These are phyloP conservation scores for Bretschneidera sinensis DNA, from an alignment of 345 rosid species.

Conservation along the genomic window DNA sequence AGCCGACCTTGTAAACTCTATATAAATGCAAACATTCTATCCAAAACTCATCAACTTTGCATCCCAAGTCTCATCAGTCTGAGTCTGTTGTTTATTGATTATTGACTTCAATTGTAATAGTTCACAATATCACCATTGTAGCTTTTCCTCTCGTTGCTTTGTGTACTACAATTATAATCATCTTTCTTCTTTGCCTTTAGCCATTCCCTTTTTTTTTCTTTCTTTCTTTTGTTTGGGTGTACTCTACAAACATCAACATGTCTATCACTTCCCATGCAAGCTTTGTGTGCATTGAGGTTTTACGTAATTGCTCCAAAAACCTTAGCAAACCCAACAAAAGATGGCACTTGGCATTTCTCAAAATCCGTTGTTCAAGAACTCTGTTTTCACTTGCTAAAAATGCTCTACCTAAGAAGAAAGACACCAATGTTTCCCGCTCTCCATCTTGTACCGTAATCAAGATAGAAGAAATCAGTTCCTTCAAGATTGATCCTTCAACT, in stretches of 20 bases:
- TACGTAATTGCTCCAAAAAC: constrained; percentile 27
- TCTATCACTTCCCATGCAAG: constrained; percentile 20
- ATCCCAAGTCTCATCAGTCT: no score
- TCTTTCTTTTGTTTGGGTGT: no score
- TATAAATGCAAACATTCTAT: no score
- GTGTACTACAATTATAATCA: not conserved
- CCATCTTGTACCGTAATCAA: constrained; percentile 22
- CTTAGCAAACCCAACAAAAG: constrained; percentile 28
- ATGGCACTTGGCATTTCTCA: constrained; percentile 52
- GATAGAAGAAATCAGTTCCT: constrained; percentile 11
- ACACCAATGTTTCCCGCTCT: constrained; percentile 15
- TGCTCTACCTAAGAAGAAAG: not conserved
- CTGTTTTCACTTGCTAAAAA: constrained; percentile 20
- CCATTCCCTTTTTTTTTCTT: not conserved
- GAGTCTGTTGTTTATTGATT: no score
- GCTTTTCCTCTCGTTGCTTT: no score
- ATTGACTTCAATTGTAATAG: no score
- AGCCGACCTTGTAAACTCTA: no score
- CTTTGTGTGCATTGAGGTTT: constrained; percentile 17
- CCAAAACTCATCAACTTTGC: no score
- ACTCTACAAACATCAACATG: no score
- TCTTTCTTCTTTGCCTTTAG: not conserved
- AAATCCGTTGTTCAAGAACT: constrained; percentile 49
- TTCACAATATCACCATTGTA: no score
- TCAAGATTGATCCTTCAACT: constrained; percentile 27